Base-by-base conservation (phyloP, 192 early-diverging fungal species). In the Mortierella antarctica region DNA sequence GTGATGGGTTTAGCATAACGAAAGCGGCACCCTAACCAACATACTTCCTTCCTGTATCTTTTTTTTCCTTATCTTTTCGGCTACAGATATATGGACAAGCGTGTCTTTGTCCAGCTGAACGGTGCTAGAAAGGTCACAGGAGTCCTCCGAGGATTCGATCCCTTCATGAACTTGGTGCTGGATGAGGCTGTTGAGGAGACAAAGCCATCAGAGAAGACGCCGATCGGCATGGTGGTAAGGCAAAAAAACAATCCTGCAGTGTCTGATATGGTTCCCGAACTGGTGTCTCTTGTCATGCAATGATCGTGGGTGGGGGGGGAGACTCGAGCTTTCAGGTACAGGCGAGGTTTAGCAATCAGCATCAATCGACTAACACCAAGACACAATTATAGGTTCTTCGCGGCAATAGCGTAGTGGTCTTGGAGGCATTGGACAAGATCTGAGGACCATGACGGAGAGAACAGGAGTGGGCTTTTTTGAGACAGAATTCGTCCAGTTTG, bases 111-210 rank as follows among this genome's bases (percentile, higher is more conserved):
- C 60, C 92, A 97, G 73, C 86, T 99, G 62, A 99, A 98, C 83
- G 95, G 93, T 51, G 90, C 89, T 78, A 89, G 98, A 56, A 90
- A 91, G 73, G 94, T 99, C 44, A 93, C 91, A n/a, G 98, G 98
- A 45, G 85, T 99, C 45, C 91, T 99, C 77, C 94, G 98, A 52
- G 97, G 98, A n/a, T 99, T 91, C 76, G 98, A 99, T 77, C 92
- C 98, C 18, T 99, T 99, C 47, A 97, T 99, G 98, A 99, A 99
- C 87, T 77, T 99, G 70, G 96, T 98, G 45, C 83, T 99, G 70
- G 97, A 96, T 65, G 95, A 98, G 50, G 90, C 96, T 31, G 86
- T 92, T 41, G 97, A 99, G 81, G 91, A 68, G 64, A 83, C 93
- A 17, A 86, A 85, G 8, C 88, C 88, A 2, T 88, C 86, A 23